A percentile compares a stretch with the other conserved stretches of the same genome.
phyloP scores from a whole-genome alignment of 345 rosid genomes.

The Viola odorata region DNA sequence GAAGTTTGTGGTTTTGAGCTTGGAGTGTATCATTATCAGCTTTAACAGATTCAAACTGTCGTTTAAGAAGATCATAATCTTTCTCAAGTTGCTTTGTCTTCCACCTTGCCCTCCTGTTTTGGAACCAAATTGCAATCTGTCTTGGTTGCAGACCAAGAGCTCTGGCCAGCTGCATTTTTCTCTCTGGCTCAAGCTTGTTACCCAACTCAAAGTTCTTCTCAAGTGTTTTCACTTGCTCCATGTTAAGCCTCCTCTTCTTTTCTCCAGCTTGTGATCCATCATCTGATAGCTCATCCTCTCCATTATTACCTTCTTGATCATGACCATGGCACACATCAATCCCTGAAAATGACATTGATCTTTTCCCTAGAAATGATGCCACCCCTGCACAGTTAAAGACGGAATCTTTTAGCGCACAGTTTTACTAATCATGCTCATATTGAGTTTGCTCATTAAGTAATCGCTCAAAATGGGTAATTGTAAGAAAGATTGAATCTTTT shows the following conservation, averaged over 20 bases:
- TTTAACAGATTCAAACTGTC: slow-evolving; percentile 72
- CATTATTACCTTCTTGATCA: slow-evolving; percentile 27
- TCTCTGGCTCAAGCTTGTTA: slow-evolving; percentile 96
- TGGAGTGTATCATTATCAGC: slow-evolving; percentile 74
- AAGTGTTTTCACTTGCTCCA: slow-evolving; percentile 90
- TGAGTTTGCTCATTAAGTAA: too few species aligned
- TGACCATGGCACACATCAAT: slow-evolving; percentile 35
- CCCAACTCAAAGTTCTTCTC: slow-evolving; percentile 96
- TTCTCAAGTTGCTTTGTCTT: slow-evolving; percentile 95
- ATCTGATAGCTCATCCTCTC: slow-evolving; percentile 81
- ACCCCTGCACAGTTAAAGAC: slow-evolving; percentile 42
- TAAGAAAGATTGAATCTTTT: background rate
- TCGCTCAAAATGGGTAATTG: too few species aligned
- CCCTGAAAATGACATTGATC: slow-evolving; percentile 63
- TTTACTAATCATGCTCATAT: too few species aligned
- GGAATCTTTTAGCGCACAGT: background rate
- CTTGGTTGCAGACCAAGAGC: slow-evolving; percentile 94
- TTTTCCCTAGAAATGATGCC: slow-evolving; percentile 77
- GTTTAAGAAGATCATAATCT: slow-evolving; percentile 80
- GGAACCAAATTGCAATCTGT: slow-evolving; percentile 98
- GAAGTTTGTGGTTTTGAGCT: slow-evolving; percentile 82
- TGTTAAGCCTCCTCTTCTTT: slow-evolving; percentile 87
- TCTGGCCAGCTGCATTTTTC: slow-evolving; percentile 93
- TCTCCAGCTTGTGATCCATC: slow-evolving; percentile 95
- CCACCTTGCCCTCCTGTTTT: slow-evolving; percentile 95